Conservation (phyloP, 371 early-diverging fungal species). For the Actinomucor elegans region DNA sequence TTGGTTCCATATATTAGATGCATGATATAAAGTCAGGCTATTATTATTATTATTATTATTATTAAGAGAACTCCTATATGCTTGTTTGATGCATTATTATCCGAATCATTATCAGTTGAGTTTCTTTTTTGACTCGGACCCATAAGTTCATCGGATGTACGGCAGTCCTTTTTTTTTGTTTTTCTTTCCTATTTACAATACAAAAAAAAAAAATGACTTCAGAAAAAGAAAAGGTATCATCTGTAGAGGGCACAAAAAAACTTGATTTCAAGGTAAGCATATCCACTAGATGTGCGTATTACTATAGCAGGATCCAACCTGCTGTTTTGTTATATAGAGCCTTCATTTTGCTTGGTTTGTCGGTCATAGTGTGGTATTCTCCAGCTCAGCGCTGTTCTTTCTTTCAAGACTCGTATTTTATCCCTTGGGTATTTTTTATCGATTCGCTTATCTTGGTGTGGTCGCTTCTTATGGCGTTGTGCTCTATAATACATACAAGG, state of each 20-base stretch:
- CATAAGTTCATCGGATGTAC: constrained; percentile 12
- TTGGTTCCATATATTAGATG: no score
- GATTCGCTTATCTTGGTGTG: constrained; percentile 8
- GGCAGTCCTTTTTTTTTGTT: constrained; percentile 5
- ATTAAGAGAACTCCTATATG: no score
- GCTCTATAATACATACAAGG: constrained; percentile 26
- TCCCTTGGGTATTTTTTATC: constrained; percentile 17
- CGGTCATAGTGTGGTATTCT: constrained; percentile 12
- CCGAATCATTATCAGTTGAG: no score
- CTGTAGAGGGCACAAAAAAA: not conserved
- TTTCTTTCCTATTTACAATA: constrained; percentile 4
- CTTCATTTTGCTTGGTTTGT: constrained; percentile 34
- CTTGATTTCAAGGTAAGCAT: constrained; percentile 17
- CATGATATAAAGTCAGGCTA: not conserved
- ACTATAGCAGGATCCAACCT: not conserved
- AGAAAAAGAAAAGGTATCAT: not conserved
- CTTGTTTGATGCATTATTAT: no score
- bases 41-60: not conserved
- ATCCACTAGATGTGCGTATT: not conserved
- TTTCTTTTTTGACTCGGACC: no score
- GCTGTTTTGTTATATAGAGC: constrained; percentile 1
- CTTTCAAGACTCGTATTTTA: constrained; percentile 17
- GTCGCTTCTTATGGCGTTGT: constrained; percentile 24
- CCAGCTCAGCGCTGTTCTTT: constrained; percentile 6
- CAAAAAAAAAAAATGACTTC: not conserved